Evolutionary conservation across 2,329 filamentous ascomycete genomes (phyloP), one percentile per base, ranked within the genome.

Genomic region (Thyridium curvatum): DNA sequence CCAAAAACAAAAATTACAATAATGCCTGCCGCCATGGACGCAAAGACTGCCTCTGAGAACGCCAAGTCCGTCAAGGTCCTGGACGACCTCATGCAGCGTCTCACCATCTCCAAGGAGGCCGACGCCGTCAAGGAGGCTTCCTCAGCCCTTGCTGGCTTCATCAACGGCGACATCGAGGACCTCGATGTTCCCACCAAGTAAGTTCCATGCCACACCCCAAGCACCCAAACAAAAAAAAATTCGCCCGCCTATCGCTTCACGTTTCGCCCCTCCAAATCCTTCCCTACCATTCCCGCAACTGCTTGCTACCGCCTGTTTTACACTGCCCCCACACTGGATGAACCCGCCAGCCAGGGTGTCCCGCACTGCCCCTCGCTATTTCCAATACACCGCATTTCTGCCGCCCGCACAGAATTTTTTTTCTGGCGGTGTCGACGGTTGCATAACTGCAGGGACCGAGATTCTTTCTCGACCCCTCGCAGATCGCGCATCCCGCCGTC

Each of bases 81-180:
- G 58, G 89, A 96, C 67, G 88, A 96, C 72, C 82, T 97, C 54
- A 80, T 97, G 73, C 76, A 86, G 68, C 91, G 91, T 78, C 80
- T 98, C 72, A 87, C 77, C 68, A 69, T 98, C 69, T 91, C 89
- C 61, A 94, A 94, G 75, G 93, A 94, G 65, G 79, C 84, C 55
- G 77, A 83, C 47, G 82, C 86, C 45, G 74, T 79, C 67, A 94
- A 94, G 77, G 71, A 78, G 54, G 68, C 75, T 39, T 69, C 76
- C 38, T 55, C 52, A 47, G 68, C 73, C 48, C 74, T 98, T 54
- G 93, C 93, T 62, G 79, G 83, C 52, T 94, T 97, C 72, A 88
- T 98, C 72, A 95, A 96, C 74, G 91, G 93, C 58, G 84, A 85
- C 61, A 96, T 96, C 61, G 86, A 95, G 67, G 89, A 95, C 72